Evolutionary conservation across 805 yeast species (phyloP).

Genomic region (Saturnispora bothae): DNA sequence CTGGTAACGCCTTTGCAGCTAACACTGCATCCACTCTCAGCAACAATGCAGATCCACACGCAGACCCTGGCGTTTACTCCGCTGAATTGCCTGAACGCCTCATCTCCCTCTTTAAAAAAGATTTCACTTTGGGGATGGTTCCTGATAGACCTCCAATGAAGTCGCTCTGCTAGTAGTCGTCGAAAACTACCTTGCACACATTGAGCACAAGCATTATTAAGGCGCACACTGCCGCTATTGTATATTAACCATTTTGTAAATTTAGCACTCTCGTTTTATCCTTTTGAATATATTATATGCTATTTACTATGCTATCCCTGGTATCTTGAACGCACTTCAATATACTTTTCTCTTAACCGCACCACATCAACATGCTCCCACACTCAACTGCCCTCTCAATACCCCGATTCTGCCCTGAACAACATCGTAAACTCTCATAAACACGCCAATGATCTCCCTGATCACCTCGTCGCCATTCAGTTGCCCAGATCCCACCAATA

Average conservation of each 20-base stretch:
- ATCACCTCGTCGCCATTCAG: slow-evolving; percentile 44
- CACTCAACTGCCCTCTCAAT: too few species aligned
- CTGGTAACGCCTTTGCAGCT: slow-evolving; percentile 1
- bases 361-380: too few species aligned
- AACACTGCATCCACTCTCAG: slow-evolving; percentile 17
- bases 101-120: slow-evolving; percentile 52
- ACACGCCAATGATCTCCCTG: slow-evolving; percentile 42
- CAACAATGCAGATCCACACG: slow-evolving; percentile 27
- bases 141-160: slow-evolving; percentile 70
- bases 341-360: too few species aligned
- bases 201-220: neutral
- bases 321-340: too few species aligned
- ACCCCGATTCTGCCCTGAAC: too few species aligned
- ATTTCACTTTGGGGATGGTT: slow-evolving; percentile 49
- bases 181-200: neutral
- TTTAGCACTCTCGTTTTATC: too few species aligned
- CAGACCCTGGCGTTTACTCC: neutral
- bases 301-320: too few species aligned
- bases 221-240: too few species aligned
- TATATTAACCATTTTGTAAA: too few species aligned
- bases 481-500: slow-evolving; percentile 57
- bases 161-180: slow-evolving; percentile 24
- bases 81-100: neutral
- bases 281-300: too few species aligned
- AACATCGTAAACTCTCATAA: slow-evolving; percentile 49